Base-by-base conservation (phyloP, 129 eudicot species). In the Saussurea involucrata region DNA sequence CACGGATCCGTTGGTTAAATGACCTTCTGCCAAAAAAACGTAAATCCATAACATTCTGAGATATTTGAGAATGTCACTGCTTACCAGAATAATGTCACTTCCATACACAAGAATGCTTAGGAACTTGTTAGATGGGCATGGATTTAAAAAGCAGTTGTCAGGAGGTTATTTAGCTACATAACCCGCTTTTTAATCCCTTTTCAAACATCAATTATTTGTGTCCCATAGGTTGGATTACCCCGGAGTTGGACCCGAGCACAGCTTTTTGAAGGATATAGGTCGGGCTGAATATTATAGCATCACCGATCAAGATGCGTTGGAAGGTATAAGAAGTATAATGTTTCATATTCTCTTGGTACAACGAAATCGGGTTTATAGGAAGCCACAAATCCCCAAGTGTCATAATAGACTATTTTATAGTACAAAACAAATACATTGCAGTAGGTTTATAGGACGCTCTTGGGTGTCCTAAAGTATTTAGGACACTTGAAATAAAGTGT, bases 301-400 rank as follows among this genome's bases (percentile, higher is more conserved):
- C 69, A 93, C 97, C 17, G 97, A 93, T 68, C 91, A 81, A 74
- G 98, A 93, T 68, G 98, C 98, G 4, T 71, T 91, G 76, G 93
- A 90, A 85, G 98, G 98, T 91, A 81, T 63, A 77, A 7, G 3
- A 28, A 73, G 1, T 53, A 13, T 37, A 5, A 49, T 37, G 5
- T 27, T 74, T 70, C 40, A 9, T 46, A 40, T 53, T 68, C 18
- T 17, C 25, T 75, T 13, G 4, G n/a, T 37, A 12, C 20, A 46
- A 46, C 18, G 15, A 12, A 12, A 46, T 46, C 57, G 57, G 57
- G 20, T 46, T 46, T 46, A 15, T 46, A 46, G 55, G 55, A 46
- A 13, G 57, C 5, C 18, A 46, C 20, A 46, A 46, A 46, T 46
- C 18, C 8, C 0, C 13, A 44, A 44, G 57, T 46, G 5, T 46